phyloP scores from a whole-genome alignment of 352 stramenopile genomes.

The Pilasporangium apinafurcum region DNA sequence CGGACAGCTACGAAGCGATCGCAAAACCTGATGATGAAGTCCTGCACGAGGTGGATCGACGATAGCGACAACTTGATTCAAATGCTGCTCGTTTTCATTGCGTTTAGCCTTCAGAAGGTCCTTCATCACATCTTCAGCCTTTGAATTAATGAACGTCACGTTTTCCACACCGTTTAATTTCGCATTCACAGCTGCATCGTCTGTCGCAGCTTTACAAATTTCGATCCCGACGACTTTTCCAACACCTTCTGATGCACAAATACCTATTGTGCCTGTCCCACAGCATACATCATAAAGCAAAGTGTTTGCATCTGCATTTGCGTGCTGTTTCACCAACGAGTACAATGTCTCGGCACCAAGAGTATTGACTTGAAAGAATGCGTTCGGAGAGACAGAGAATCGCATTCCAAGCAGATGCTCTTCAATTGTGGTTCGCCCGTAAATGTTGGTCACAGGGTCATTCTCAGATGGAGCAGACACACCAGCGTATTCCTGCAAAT shows the following conservation, averaged over 20 bases:
- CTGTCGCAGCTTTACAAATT: constrained; percentile 85
- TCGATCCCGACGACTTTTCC: constrained; percentile 85
- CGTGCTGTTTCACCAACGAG: constrained; percentile 89
- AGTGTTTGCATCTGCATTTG: constrained; percentile 66
- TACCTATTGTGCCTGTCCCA: constrained; percentile 97
- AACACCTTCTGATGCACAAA: constrained; percentile 83
- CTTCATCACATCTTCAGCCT: constrained; percentile 89
- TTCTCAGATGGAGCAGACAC: constrained; percentile 85
- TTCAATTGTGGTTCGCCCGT: constrained; percentile 64
- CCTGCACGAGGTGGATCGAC: constrained; percentile 96
- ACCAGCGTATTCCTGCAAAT: constrained; percentile 90
- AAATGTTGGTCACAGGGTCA: constrained; percentile 80
- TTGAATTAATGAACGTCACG: constrained; percentile 88
- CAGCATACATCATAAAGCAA: constrained; percentile 98
- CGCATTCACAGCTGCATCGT: constrained; percentile 88
- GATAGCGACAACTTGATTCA: constrained; percentile 90
- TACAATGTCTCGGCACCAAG: constrained; percentile 94
- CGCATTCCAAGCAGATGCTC: constrained; percentile 83
- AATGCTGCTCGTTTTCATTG: constrained; percentile 35
- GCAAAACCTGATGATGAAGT: constrained; percentile 90
- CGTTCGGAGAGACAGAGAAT: constrained; percentile 88
- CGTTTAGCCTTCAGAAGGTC: constrained; percentile 67
- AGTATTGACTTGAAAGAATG: constrained; percentile 97
- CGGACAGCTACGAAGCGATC: constrained; percentile 74
- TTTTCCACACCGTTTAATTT: constrained; percentile 81